These are phyloP conservation scores for Diaporthe sp. DNA, from an alignment of 2,329 filamentous ascomycete genomes.

Conservation along the genomic window DNA sequence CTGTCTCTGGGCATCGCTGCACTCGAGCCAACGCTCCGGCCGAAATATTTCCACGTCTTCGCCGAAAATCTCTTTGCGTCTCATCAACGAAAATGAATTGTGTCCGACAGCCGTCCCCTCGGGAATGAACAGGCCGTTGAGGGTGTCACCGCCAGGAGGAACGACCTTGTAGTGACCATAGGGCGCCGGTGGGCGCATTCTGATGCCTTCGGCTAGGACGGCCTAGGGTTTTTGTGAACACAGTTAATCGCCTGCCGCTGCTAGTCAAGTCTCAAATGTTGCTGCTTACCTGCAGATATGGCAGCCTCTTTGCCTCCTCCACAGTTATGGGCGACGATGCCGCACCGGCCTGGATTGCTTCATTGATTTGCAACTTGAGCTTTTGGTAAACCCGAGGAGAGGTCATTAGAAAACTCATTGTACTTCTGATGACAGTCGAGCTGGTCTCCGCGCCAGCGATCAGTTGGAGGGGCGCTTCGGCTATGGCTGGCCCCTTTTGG, in stretches of 20 bases:
- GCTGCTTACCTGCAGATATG: conserved; percentile 41
- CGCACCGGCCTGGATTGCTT: neutral
- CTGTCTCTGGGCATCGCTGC: conserved; percentile 49
- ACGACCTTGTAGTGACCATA: conserved; percentile 35
- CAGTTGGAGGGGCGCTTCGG: conserved; percentile 43
- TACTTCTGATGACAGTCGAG: conserved; percentile 57
- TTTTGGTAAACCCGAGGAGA: conserved; percentile 29
- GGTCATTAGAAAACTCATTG: conserved; percentile 38
- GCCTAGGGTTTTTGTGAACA: neutral
- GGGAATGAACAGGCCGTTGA: conserved; percentile 10
- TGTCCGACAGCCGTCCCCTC: conserved; percentile 23
- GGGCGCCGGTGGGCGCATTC: conserved; percentile 47
- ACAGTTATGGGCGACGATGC: conserved; percentile 35
- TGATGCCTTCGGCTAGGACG: conserved; percentile 51
- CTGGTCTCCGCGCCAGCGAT: conserved; percentile 63
- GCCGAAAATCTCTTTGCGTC: conserved; percentile 46
- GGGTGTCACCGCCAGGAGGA: conserved; percentile 10
- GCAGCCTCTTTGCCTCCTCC: conserved; percentile 40
- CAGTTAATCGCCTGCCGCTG: too few species aligned
- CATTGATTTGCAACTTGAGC: conserved; percentile 35
- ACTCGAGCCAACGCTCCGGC: conserved; percentile 67
- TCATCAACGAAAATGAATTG: conserved; percentile 23
- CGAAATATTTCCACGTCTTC: conserved; percentile 67
- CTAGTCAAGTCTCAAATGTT: neutral
- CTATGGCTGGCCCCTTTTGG: conserved; percentile 52